These are phyloP conservation scores for Brassica rapa DNA, from an alignment of 345 rosid species.

Conservation along the genomic window DNA sequence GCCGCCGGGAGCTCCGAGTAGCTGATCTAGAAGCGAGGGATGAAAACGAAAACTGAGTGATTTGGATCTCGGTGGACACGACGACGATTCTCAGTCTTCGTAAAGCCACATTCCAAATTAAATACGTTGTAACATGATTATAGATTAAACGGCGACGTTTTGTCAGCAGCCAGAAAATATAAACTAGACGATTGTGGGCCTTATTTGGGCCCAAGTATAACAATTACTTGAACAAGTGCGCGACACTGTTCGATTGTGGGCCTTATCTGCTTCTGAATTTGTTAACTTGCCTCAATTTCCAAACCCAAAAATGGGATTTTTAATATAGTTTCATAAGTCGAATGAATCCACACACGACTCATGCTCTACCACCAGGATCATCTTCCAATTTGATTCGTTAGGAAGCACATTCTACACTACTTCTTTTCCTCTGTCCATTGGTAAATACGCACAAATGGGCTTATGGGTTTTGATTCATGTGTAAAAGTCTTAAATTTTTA, in stretches of 20 bases:
- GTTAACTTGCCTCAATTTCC: conserved; percentile 15
- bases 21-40: conserved; percentile 26
- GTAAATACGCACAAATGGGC: too few species aligned
- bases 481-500: conserved; percentile 10
- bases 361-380: conserved; percentile 49
- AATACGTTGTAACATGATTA: not conserved
- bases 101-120: not conserved
- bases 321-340: not conserved
- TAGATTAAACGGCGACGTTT: not conserved
- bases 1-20: conserved; percentile 40
- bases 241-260: too few species aligned
- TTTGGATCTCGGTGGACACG: conserved; percentile 54
- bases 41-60: conserved; percentile 13
- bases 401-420: conserved; percentile 50
- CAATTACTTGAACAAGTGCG: not conserved
- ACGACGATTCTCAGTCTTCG: conserved; percentile 20
- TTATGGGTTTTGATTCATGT: too few species aligned
- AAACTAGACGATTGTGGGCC: conserved; percentile 20
- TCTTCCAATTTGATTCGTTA: conserved; percentile 50
- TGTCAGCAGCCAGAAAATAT: not conserved
- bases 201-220: not conserved
- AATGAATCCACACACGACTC: conserved; percentile 49
- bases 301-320: not conserved
- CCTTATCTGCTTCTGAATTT: too few species aligned
- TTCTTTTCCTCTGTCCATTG: conserved; percentile 54